Conservation (phyloP, 768 basidiomycete species). For the Rhizopogon vinicolor region DNA sequence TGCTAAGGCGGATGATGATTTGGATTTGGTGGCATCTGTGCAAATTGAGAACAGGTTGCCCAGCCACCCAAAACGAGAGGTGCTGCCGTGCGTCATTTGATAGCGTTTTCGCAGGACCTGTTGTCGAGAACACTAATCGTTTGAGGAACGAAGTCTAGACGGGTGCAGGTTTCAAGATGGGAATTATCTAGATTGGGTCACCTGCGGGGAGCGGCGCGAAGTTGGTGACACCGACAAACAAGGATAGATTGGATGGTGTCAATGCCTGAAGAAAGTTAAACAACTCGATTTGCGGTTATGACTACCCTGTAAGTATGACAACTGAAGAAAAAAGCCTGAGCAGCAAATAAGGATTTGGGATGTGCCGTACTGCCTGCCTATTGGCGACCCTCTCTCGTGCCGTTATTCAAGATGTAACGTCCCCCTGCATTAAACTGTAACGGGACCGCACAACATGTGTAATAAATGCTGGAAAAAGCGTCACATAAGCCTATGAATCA, state of each 20-base stretch:
- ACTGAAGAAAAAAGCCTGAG: conserved; percentile 14
- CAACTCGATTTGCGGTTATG: conserved; percentile 19
- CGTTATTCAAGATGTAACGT: conserved; percentile 13
- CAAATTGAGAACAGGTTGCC: conserved; percentile 24
- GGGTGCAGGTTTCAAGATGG: conserved; percentile 14
- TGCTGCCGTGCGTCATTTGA: conserved; percentile 30
- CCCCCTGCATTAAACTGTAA: conserved; percentile 32
- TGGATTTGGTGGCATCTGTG: conserved; percentile 19
- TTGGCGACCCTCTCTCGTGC: conserved; percentile 14
- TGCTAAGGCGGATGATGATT: conserved; percentile 15
- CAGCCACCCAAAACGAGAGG: conserved; percentile 21
- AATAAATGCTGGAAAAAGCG: conserved; percentile 4
- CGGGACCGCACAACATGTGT: conserved; percentile 17
- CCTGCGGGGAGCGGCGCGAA: conserved; percentile 14
- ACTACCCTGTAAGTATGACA: conserved; percentile 17
- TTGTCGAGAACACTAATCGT: conserved; percentile 33
- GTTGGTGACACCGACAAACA: conserved; percentile 16
- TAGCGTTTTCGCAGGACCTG: conserved; percentile 29
- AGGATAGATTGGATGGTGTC: conserved; percentile 22
- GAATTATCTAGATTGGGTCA: conserved; percentile 15
- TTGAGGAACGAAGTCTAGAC: conserved; percentile 19
- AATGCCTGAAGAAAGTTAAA: conserved; percentile 14
- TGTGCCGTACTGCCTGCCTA: conserved; percentile 11
- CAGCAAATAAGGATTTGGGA: conserved; percentile 16
- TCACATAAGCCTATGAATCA: conserved; percentile 28